Percentiles rank a stretch among this genome's conserved stretches.
Evolutionary conservation across 805 yeast species (phyloP).

Genomic region (Brettanomyces nanus): DNA sequence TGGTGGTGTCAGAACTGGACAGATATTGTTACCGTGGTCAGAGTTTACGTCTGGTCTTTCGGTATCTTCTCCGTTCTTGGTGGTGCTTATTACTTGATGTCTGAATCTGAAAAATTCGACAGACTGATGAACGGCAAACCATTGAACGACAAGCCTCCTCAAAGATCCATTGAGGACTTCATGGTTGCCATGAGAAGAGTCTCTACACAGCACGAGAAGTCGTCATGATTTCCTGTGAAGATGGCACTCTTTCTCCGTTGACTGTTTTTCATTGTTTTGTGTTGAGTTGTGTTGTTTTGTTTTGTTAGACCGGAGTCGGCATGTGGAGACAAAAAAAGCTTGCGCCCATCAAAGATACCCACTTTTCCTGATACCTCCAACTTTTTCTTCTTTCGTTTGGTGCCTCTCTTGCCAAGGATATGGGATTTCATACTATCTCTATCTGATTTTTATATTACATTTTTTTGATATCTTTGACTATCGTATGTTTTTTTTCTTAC

Average conservation of each 20-base stretch:
- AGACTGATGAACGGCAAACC: conserved; percentile 79
- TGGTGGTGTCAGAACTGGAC: conserved; percentile 96
- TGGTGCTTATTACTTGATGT: conserved; percentile 89
- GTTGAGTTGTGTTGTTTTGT: not conserved
- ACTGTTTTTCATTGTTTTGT: not conserved
- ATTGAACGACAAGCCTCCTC: conserved; percentile 44
- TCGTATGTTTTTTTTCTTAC: not conserved
- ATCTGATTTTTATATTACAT: too few relatives aligned
- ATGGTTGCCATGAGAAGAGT: conserved; percentile 83
- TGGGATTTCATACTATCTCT: too few relatives aligned
- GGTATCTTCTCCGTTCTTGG: conserved; percentile 92
- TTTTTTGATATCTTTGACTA: too few relatives aligned
- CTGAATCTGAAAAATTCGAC: conserved; percentile 70
- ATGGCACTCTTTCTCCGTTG: not conserved
- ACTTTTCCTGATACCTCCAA: too few relatives aligned
- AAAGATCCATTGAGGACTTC: conserved; percentile 77
- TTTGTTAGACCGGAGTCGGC: not conserved
- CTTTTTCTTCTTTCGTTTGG: not conserved
- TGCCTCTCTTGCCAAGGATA: too few relatives aligned
- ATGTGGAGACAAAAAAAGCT: not conserved
- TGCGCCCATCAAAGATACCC: not conserved
- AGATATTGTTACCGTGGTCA: conserved; percentile 83
- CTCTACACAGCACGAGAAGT: conserved; percentile 82
- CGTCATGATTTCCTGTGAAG: conserved; percentile 35
- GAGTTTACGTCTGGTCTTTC: conserved; percentile 87